Evolutionary conservation across 768 basidiomycete genomes (phyloP).

Genomic region (Crepidotus variabilis): DNA sequence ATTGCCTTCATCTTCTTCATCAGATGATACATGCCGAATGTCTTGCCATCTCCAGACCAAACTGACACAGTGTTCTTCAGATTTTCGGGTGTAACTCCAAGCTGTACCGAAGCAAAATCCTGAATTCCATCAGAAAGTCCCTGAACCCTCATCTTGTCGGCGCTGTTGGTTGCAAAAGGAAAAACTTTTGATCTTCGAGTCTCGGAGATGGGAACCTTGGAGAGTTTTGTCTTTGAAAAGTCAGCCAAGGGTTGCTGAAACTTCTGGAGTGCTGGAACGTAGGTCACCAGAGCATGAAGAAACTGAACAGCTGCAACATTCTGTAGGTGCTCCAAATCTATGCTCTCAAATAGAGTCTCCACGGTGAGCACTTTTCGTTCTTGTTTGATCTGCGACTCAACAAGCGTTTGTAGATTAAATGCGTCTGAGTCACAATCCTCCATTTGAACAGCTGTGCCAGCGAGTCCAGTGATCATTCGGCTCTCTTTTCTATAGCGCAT

Average conservation of each 20-base stretch:
- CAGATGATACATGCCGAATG: constrained; percentile 12
- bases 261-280: constrained; percentile 9
- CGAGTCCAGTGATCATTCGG: constrained; percentile 16
- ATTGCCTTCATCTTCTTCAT: constrained; percentile 8
- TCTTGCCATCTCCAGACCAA: constrained; percentile 17
- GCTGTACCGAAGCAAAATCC: constrained; percentile 13
- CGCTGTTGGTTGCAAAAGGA: constrained; percentile 16
- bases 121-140: constrained; percentile 15
- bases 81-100: constrained; percentile 12
- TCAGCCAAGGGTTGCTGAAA: constrained; percentile 6
- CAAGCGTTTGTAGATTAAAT: constrained; percentile 14
- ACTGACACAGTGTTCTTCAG: constrained; percentile 8
- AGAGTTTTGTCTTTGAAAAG: constrained; percentile 3
- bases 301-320: constrained; percentile 11
- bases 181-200: constrained; percentile 7
- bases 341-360: constrained; percentile 12
- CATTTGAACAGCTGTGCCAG: constrained; percentile 16
- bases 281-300: constrained; percentile 7
- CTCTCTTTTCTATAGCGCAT: constrained; percentile 14
- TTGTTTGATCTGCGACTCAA: constrained; percentile 9
- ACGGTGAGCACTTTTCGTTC: constrained; percentile 10
- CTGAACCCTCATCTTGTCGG: constrained; percentile 15
- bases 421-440: constrained; percentile 14
- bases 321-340: constrained; percentile 13
- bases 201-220: constrained; percentile 10